Percentiles rank a stretch among this genome's conserved stretches.
Conservation (phyloP, 768 basidiomycete genomes). For the Rhizopogon rudus region DNA sequence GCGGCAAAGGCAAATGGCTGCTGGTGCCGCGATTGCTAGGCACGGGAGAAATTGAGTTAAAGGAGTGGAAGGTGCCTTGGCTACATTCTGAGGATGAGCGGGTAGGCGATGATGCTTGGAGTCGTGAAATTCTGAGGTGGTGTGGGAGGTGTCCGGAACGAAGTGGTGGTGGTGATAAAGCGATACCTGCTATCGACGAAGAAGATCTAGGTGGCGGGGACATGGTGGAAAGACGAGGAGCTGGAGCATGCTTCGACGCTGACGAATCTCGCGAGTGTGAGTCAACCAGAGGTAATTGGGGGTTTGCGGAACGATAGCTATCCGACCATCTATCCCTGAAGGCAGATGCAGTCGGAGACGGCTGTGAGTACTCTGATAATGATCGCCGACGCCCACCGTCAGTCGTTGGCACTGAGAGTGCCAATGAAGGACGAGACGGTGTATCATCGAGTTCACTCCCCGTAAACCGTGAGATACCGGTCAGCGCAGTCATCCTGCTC, state of each 20-base stretch:
- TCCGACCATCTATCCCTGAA: slow-evolving; percentile 54
- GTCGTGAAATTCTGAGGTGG: slow-evolving; percentile 13
- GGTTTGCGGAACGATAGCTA: slow-evolving; percentile 26
- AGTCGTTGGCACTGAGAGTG: slow-evolving; percentile 40
- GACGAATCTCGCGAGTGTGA: slow-evolving; percentile 18
- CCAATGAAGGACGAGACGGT: slow-evolving; percentile 40
- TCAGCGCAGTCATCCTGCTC: slow-evolving; percentile 15
- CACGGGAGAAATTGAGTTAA: slow-evolving; percentile 22
- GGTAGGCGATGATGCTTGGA: slow-evolving; percentile 9
- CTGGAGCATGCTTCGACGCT: slow-evolving; percentile 9
- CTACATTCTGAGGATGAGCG: slow-evolving; percentile 21
- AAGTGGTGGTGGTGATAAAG: slow-evolving; percentile 52
- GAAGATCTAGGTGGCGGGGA: slow-evolving; percentile 62
- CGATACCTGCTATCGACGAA: slow-evolving; percentile 51
- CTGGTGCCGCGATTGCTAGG: slow-evolving; percentile 9
- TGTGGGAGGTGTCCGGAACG: slow-evolving; percentile 17
- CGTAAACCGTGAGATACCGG: slow-evolving; percentile 24
- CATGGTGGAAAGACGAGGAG: slow-evolving; percentile 24
- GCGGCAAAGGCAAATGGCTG: slow-evolving; percentile 13
- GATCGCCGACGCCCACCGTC: slow-evolving; percentile 42
- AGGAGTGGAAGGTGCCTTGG: slow-evolving; percentile 26
- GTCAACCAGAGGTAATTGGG: slow-evolving; percentile 13
- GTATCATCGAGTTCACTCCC: slow-evolving; percentile 33
- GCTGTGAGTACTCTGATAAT: slow-evolving; percentile 62
- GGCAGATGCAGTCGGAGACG: slow-evolving; percentile 77